Base-by-base conservation (phyloP, 2,329 filamentous ascomycete genomes). In the Sporothrix pseudoabietina region DNA sequence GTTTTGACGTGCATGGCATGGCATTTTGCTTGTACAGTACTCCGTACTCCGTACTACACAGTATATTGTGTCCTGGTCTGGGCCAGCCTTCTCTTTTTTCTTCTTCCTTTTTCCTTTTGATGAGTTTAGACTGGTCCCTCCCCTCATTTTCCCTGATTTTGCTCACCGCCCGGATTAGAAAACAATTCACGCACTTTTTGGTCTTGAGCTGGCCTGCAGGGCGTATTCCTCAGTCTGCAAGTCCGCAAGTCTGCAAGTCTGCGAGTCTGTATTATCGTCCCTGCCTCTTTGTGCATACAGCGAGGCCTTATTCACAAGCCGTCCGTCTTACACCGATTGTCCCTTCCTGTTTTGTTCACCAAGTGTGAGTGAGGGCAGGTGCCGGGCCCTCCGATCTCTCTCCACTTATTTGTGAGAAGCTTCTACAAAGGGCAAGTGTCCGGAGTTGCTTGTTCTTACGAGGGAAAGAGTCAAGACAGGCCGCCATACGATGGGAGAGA, bases 81-180 rank as follows among this genome's bases (percentile, higher is more conserved):
- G 59, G 22, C 61, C 39, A 44, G 59, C 59, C 59, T 59, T 30
- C 55, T 65, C n/a, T 44, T n/a, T 55, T 30, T 55, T 9, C 59
- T 8, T 44, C 16, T 35, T 44, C 39, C 14, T 14, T 19, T 26
- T 35, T 44, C 39, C 14, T 14, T 19, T 26, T 1, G 26, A 26
- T 8, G n/a, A n/a, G n/a, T 55, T 55, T 55, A 22, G 0, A 35
- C 16, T 22, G 59, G 59, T 41, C 30, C 59, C 59, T 8, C 41
- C 16, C 59, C 41, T 61, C 14, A 9, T 30, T 57, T 35, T 35
- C 30, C 59, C 44, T 19, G 12, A 4, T 19, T 49, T 22, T 66
- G n/a, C 39, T 66, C 61, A 66, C 61, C 61, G 61, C 39, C 61
- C 61, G 39, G 39, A 59, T 59, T 35, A 35, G 55, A 66, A 66